These are phyloP conservation scores for Amanita molliuscula DNA, from an alignment of 768 basidiomycete species.

Conservation along the genomic window DNA sequence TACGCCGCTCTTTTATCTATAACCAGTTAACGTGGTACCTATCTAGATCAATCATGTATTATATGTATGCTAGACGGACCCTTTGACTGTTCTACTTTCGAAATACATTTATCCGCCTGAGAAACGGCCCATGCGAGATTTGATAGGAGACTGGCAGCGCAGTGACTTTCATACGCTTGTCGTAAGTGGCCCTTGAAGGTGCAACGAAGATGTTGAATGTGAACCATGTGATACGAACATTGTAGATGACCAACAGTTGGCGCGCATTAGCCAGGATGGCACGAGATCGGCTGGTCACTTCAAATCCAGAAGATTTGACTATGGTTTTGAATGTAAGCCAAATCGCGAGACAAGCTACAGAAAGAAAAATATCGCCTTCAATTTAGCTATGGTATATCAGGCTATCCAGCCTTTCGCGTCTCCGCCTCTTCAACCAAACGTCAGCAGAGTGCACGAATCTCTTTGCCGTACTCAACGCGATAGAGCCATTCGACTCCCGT, in stretches of 20 bases:
- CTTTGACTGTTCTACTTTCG: slow-evolving; percentile 67
- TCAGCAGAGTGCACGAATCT: slow-evolving; percentile 77
- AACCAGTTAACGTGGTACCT: slow-evolving; percentile 55
- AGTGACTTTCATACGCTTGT: slow-evolving; percentile 72
- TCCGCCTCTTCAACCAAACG: slow-evolving; percentile 82
- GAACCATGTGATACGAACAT: slow-evolving; percentile 1
- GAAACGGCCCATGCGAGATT: slow-evolving; percentile 61
- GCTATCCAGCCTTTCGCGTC: slow-evolving; percentile 64
- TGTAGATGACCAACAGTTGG: slow-evolving; percentile 85
- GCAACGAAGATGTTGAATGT: not conserved
- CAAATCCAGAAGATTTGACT: slow-evolving; percentile 57
- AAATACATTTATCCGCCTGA: slow-evolving; percentile 79
- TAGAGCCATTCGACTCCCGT: slow-evolving; percentile 42
- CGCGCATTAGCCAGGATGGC: slow-evolving; percentile 78
- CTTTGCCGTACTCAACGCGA: slow-evolving; percentile 55
- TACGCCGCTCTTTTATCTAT: slow-evolving; percentile 47
- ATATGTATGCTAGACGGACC: slow-evolving; percentile 64
- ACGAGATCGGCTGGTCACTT: slow-evolving; percentile 60
- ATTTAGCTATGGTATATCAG: slow-evolving; percentile 76
- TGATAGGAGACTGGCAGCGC: slow-evolving; percentile 64
- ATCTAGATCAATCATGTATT: slow-evolving; percentile 36
- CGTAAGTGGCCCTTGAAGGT: slow-evolving; percentile 34
- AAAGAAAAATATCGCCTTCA: not conserved
- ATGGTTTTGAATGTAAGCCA: slow-evolving; percentile 57
- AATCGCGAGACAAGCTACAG: not conserved